Percentiles rank a stretch among this genome's conserved stretches.
These are phyloP conservation scores for Anisodus acutangulus DNA, from an alignment of 257 asterid species.

Conservation along the genomic window DNA sequence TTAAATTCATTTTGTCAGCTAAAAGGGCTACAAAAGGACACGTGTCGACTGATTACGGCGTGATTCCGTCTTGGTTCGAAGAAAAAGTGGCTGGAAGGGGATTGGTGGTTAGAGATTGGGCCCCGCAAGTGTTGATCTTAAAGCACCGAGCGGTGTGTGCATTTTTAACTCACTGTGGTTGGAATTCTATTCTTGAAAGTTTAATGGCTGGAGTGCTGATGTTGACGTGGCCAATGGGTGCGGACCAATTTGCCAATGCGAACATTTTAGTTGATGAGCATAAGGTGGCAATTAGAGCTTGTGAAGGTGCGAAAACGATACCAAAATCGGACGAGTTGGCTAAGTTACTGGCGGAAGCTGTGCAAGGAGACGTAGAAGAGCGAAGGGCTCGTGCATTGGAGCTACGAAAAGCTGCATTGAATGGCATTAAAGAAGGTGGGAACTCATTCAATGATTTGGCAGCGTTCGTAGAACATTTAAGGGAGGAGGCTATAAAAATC, in stretches of 20 bases:
- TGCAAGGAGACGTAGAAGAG: constrained; percentile 44
- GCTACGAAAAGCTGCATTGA: constrained; percentile 46
- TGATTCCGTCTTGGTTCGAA: constrained; percentile 67
- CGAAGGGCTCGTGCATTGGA: constrained; percentile 33
- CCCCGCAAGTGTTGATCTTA: constrained; percentile 70
- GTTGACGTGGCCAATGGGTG: constrained; percentile 88
- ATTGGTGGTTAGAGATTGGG: constrained; percentile 71
- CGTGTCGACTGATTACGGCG: constrained; percentile 42
- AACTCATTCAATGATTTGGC: constrained; percentile 55
- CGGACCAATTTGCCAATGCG: constrained; percentile 69
- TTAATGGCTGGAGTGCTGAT: constrained; percentile 62
- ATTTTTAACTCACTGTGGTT: constrained; percentile 71
- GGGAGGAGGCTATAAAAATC: constrained; percentile 28
- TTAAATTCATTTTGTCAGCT: constrained; percentile 50
- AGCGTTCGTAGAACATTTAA: constrained; percentile 39
- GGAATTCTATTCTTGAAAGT: constrained; percentile 71
- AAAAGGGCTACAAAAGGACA: constrained; percentile 68
- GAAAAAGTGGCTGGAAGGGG: constrained; percentile 66
- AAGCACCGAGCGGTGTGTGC: constrained; percentile 51
- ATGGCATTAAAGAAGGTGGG: constrained; percentile 58
- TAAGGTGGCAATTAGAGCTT: constrained; percentile 56
- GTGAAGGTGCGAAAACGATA: constrained; percentile 62
- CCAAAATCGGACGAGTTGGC: constrained; percentile 48
- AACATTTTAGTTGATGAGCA: constrained; percentile 63
- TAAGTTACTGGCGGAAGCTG: constrained; percentile 37